A percentile compares a stretch with the other conserved stretches of the same genome.
phyloP scores from a whole-genome alignment of 2,329 filamentous ascomycete species.

The Fusarium sp. region DNA sequence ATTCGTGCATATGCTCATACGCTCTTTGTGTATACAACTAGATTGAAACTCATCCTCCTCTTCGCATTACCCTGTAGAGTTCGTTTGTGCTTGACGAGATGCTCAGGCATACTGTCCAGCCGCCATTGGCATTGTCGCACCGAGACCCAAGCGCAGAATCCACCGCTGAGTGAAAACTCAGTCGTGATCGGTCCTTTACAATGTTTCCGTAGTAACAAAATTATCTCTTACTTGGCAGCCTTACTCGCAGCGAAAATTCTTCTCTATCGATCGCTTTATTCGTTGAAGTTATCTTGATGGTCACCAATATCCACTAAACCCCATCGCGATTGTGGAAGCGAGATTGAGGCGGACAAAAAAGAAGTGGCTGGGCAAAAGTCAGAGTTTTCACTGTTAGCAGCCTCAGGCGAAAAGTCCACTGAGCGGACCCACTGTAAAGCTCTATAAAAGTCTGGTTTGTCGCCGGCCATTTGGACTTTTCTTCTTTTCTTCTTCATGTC shows the following conservation, averaged over 20 bases:
- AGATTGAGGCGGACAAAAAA: conserved; percentile 19
- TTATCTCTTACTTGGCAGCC: background rate
- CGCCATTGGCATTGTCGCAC: no score
- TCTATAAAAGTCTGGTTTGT: conserved; percentile 18
- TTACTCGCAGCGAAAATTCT: background rate
- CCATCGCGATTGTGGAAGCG: background rate
- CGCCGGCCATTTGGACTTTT: conserved; percentile 49
- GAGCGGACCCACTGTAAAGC: background rate
- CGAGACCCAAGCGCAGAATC: no score
- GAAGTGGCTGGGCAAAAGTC: conserved; percentile 17
- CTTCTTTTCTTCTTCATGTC: conserved; percentile 65
- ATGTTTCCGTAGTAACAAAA: background rate
- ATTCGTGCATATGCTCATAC: no score
- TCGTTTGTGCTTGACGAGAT: background rate
- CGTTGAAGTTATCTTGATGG: background rate
- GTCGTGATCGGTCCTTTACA: background rate
- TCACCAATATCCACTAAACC: background rate
- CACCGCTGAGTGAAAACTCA: background rate
- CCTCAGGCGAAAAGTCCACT: conserved; percentile 7
- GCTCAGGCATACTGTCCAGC: background rate
- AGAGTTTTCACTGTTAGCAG: conserved; percentile 22
- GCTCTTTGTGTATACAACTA: no score
- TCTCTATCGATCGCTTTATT: background rate
- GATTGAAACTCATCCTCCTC: background rate
- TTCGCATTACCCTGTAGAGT: background rate